Base-by-base conservation (phyloP, 2,329 filamentous ascomycete genomes). In the Hypoxylon sp. region DNA sequence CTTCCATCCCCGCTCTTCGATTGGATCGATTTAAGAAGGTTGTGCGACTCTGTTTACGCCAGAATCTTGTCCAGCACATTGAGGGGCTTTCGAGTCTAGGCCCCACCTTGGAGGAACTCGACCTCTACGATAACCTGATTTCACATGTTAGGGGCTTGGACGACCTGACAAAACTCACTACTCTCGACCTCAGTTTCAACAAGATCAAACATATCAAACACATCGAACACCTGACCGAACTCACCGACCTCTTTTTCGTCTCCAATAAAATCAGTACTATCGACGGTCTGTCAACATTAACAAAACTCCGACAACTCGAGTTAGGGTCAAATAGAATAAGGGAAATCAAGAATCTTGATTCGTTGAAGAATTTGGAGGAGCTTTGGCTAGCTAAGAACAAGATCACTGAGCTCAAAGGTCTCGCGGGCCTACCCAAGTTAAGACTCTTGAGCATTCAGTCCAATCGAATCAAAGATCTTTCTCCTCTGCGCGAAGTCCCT, bases 171-270 rank as follows among this genome's bases (percentile, higher is more conserved):
- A 86, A 92, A 68, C 87, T 99, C 59, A 93, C 88, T 5, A 91
- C 84, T 63, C 88, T 99, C 60, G 96, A 99, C 79, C 86, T 99
- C 57, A 97, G 93, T 80, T 99, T 98, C 88, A 99, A 99, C 85
- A 98, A 98, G 84, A 95, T 99, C 84, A 98, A 97, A 80, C 94
- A 98, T 81, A 97, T 99, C 84, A 97, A 97, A 81, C 90, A 95
- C 75, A 84, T 98, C 72, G 87, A 87, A 65, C 92, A 95, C 75
- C 83, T 99, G 66, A 91, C 84, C 22, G 87, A 94, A 59, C 86
- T 98, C 63, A 91, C 87, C 69, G 94, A 98, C 73, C 79, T 99
- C 2, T 99, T 92, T 80, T 92, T 99, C 74, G 94, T 98, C 54
- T 93, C 97, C 78, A 98, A 99, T 82, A 96, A 96, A 80, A 97